Evolutionary conservation across 2,329 filamentous ascomycete species (phyloP), one percentile per base, ranked within the genome.

Genomic region (Herpotrichia juniperi): DNA sequence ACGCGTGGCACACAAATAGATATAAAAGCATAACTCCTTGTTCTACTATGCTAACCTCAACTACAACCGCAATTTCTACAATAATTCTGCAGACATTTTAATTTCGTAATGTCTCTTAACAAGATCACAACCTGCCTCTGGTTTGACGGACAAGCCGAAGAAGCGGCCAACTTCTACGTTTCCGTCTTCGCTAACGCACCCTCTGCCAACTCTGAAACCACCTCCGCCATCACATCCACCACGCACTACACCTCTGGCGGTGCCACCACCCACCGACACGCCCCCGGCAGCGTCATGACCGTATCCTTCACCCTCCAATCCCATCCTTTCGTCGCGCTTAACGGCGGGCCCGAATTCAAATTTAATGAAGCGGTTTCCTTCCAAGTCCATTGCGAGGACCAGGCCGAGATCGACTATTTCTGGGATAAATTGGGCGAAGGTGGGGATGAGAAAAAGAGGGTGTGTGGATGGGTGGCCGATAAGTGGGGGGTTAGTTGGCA

Each of bases 401-500:
- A 81, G 64, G 74, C 62, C 0, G 78, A 81, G 59, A 67, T 81
- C 19, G 78, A 81, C 51, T 71, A 78, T 56, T 80, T 76, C 61
- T 81, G 76, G 76, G 70, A 68, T 11, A 75, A 69, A 64, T 68
- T 81, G 22, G 54, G 66, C 8, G 73, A 75, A 43, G 78, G 74
- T 3, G 76, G 74, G 1, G 73, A 77, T 43, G 60, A 62, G 53
- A 54, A 62, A 7, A 69, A 66, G 48, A 68, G 74, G 58, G 32
- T 19, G 25, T 80, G 79, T 54, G 77, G 78, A 2, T 81, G 78
- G 79, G 40, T 80, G 35, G 67, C 61, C 4, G 79, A 81, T 57
- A 74, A 72, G 63, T 81, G 72, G 58, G 79, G 79, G 3, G 63
- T 81, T 10, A 58, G 64, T 11, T 81, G 79, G 79, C 79, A 82